phyloP scores from a whole-genome alignment of 176 grass and related monocot species.

The Avena sativa region DNA sequence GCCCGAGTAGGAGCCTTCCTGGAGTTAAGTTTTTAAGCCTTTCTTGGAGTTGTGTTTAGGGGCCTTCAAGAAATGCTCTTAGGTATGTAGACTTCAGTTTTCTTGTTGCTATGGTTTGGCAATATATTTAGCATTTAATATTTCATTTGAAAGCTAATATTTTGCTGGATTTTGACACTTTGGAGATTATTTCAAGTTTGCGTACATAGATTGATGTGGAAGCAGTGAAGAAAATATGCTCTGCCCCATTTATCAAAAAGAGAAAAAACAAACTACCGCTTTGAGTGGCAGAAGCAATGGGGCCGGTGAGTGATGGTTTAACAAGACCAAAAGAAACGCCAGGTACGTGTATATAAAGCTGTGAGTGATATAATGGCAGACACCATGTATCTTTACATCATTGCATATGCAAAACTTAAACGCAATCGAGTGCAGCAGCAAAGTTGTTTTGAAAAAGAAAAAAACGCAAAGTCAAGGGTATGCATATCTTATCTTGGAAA shows the following conservation, averaged over 20 bases:
- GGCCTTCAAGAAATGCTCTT: background rate
- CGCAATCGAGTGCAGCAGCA: background rate
- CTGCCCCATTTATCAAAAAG: background rate
- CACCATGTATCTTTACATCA: conserved; percentile 25
- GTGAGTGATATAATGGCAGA: conserved; percentile 17
- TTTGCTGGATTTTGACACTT: background rate
- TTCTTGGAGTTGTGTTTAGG: background rate
- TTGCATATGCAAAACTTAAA: background rate
- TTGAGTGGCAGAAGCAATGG: background rate
- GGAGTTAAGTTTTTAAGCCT: background rate
- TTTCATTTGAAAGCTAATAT: background rate
- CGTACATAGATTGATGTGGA: background rate
- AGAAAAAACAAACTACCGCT: background rate
- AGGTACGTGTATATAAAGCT: background rate
- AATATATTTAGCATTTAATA: background rate
- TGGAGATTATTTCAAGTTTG: background rate
- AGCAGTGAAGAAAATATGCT: background rate
- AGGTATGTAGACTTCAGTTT: background rate
- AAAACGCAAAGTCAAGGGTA: background rate
- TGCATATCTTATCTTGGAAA: background rate
- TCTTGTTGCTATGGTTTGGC: background rate
- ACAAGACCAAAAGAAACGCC: background rate
- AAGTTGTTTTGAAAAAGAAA: background rate
- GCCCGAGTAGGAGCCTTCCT: background rate
- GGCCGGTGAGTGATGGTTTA: background rate